A percentile compares a stretch with the other conserved stretches of the same genome.
Evolutionary conservation across 2,329 filamentous ascomycete species (phyloP).

Genomic region (Pezicula carpinea): DNA sequence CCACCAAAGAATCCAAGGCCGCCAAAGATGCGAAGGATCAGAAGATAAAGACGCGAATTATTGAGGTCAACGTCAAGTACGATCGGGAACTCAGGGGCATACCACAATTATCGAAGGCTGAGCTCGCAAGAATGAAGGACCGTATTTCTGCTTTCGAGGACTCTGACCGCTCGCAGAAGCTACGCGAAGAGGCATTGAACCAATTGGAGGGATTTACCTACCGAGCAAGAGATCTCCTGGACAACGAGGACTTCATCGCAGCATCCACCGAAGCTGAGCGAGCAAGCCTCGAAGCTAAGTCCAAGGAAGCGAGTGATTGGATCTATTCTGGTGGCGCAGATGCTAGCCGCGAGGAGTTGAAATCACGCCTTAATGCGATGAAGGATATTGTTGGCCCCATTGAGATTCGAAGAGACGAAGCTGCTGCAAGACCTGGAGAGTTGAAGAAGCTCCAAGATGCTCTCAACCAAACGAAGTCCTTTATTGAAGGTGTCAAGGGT

Average conservation of each 20-base stretch:
- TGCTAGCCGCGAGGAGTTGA: conserved; percentile 70
- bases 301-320: conserved; percentile 76
- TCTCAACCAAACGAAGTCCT: conserved; percentile 66
- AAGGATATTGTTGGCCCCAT: conserved; percentile 75
- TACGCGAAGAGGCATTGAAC: conserved; percentile 84
- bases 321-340: conserved; percentile 80
- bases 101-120: conserved; percentile 21
- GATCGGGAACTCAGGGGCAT: conserved; percentile 21
- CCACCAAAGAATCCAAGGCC: conserved; percentile 19
- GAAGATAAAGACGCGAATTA: conserved; percentile 25
- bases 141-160: conserved; percentile 79
- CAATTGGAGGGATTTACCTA: conserved; percentile 94
- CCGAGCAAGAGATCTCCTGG: conserved; percentile 75
- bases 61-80: conserved; percentile 27
- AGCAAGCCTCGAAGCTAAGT: conserved; percentile 59
- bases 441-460: conserved; percentile 63
- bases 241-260: conserved; percentile 68
- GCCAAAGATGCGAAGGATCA: conserved; percentile 17
- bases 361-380: conserved; percentile 70
- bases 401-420: conserved; percentile 69
- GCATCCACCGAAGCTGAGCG: conserved; percentile 68
- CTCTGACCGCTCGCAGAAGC: conserved; percentile 72
- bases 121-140: conserved; percentile 37
- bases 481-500: conserved; percentile 64
- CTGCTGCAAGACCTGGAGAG: conserved; percentile 63